These are phyloP conservation scores for Fusarium sp. DNA, from an alignment of 2,329 filamentous ascomycete species.

Conservation along the genomic window DNA sequence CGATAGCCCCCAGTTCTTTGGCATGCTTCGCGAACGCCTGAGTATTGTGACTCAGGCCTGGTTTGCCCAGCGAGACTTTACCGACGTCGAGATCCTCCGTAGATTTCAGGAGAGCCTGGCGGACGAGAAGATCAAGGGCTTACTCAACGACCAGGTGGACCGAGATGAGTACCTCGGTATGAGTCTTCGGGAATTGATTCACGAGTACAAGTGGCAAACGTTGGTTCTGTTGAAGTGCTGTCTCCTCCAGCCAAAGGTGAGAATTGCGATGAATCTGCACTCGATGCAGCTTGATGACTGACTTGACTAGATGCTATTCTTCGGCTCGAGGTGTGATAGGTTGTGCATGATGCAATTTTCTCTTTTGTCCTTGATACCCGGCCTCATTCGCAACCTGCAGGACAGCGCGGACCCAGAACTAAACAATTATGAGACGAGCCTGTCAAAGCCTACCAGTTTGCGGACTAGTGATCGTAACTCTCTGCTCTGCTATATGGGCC, in stretches of 20 bases:
- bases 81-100: conserved; percentile 88
- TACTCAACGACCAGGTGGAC: conserved; percentile 75
- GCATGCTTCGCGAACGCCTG: conserved; percentile 88
- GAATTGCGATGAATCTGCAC: conserved; percentile 1
- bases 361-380: conserved; percentile 93
- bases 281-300: not conserved
- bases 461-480: conserved; percentile 93
- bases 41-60: conserved; percentile 93
- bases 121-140: conserved; percentile 70
- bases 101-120: conserved; percentile 91
- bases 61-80: conserved; percentile 95
- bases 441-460: conserved; percentile 83
- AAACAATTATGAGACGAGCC: conserved; percentile 81
- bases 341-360: conserved; percentile 99
- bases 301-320: conserved; percentile 87
- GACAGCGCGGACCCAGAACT: conserved; percentile 96
- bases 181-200: conserved; percentile 90
- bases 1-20: conserved; percentile 90
- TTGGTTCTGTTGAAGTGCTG: conserved; percentile 94
- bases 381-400: conserved; percentile 89
- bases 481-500: conserved; percentile 90
- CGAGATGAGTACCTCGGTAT: conserved; percentile 89
- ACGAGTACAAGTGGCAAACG: conserved; percentile 95
- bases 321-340: conserved; percentile 93
- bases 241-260: conserved; percentile 91